A percentile compares a stretch with the other conserved stretches of the same genome.
Conservation (phyloP, 2,329 filamentous ascomycete species). For the Exophiala spinifera region DNA sequence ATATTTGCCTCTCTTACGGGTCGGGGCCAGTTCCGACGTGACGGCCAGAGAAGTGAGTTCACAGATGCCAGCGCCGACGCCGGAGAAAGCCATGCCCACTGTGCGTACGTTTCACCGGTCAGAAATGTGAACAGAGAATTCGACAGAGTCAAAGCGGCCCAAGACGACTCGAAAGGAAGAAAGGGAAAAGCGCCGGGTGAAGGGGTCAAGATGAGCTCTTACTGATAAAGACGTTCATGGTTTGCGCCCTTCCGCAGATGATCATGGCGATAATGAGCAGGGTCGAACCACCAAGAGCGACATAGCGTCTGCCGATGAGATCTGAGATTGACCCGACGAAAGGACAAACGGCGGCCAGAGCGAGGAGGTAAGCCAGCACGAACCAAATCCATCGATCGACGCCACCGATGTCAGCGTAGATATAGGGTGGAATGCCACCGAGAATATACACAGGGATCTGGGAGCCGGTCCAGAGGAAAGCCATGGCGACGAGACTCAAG, state of each 20-base stretch:
- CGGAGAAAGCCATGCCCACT: conserved; percentile 59
- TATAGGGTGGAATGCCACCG: conserved; percentile 51
- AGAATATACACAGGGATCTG: conserved; percentile 58
- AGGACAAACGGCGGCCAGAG: conserved; percentile 56
- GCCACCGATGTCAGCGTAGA: conserved; percentile 61
- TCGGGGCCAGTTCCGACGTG: conserved; percentile 66
- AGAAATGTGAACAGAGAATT: no score
- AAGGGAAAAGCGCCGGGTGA: neutral
- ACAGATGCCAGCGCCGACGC: conserved; percentile 64
- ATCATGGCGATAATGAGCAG: conserved; percentile 60
- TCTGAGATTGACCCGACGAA: conserved; percentile 67
- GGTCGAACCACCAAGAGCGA: conserved; percentile 54
- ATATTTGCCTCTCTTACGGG: conserved; percentile 62
- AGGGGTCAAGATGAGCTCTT: conserved; percentile 25
- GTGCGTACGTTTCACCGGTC: neutral
- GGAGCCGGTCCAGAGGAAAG: conserved; percentile 59
- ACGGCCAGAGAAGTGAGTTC: conserved; percentile 67
- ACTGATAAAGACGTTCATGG: conserved; percentile 63
- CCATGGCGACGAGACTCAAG: conserved; percentile 57
- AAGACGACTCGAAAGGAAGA: no score
- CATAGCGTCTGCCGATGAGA: conserved; percentile 59
- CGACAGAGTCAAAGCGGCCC: no score
- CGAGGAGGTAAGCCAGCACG: conserved; percentile 52
- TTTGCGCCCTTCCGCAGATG: conserved; percentile 55
- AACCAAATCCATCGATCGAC: conserved; percentile 62